phyloP scores from a whole-genome alignment of 169 alveolate genomes.

The Plasmodium yoelii region DNA sequence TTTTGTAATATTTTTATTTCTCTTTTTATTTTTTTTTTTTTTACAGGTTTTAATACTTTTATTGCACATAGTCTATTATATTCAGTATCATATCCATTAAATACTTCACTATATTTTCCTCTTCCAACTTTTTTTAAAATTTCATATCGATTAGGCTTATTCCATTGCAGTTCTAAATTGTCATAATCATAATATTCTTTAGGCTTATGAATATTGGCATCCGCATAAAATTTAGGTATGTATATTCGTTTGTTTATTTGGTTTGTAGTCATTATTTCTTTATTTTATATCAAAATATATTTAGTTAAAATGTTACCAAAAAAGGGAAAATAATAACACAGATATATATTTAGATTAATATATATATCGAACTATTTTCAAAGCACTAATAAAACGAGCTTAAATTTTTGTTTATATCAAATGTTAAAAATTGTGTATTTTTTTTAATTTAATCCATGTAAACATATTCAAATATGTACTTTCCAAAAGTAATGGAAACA shows the following conservation, averaged over 20 bases:
- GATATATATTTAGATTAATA: too few relatives aligned
- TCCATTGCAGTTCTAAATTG: constrained; percentile 91
- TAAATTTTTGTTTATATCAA: too few relatives aligned
- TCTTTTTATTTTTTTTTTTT: constrained; percentile 96
- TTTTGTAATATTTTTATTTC: constrained; percentile 97
- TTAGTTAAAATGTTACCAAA: too few relatives aligned
- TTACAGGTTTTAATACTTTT: constrained; percentile 97
- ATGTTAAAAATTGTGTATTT: too few relatives aligned
- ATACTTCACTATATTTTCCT: constrained; percentile 99
- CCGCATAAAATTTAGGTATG: constrained; percentile 84
- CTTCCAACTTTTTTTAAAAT: constrained; percentile 97
- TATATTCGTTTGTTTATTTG: constrained; percentile 73
- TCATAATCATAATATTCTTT: constrained; percentile 95
- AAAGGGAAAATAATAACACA: too few relatives aligned
- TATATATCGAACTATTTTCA: too few relatives aligned
- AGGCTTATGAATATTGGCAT: constrained; percentile 90
- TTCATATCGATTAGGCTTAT: constrained; percentile 94
- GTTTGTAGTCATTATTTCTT: constrained; percentile 44
- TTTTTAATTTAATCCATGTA: too few relatives aligned
- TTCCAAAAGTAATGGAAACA: too few relatives aligned
- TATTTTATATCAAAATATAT: background rate
- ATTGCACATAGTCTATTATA: constrained; percentile 93
- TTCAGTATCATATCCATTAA: constrained; percentile 91
- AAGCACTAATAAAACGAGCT: too few relatives aligned
- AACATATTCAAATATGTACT: too few relatives aligned